phyloP scores from a whole-genome alignment of 2,329 filamentous ascomycete species.

The Ceratocystis cubensis region DNA sequence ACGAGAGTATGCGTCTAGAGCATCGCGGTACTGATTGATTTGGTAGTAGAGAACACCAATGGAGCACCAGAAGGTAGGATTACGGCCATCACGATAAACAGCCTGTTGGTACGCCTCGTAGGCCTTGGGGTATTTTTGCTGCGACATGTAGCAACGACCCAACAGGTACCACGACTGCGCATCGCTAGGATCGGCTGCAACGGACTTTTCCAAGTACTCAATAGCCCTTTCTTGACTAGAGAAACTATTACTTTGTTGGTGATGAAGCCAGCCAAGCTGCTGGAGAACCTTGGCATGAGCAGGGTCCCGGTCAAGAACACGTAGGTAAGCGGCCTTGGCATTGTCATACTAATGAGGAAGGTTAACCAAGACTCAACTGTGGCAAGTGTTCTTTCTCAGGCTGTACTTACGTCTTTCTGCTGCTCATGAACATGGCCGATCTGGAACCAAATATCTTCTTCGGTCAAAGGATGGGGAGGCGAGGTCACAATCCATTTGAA shows the following conservation, averaged over 20 bases:
- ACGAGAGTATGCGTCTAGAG: constrained; percentile 90
- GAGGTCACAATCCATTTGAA: constrained; percentile 97
- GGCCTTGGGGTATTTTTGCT: constrained; percentile 96
- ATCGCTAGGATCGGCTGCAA: constrained; percentile 82
- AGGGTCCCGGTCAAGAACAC: constrained; percentile 86
- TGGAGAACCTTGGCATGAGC: constrained; percentile 97
- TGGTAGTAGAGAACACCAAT: constrained; percentile 98
- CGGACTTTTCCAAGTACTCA: constrained; percentile 93
- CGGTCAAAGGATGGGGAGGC: constrained; percentile 79
- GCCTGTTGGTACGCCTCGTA: constrained; percentile 98
- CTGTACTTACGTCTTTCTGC: constrained; percentile 77
- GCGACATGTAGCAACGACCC: constrained; percentile 97
- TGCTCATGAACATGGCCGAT: constrained; percentile 98
- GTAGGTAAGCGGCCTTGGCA: constrained; percentile 82
- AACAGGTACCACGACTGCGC: constrained; percentile 98
- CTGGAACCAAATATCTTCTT: constrained; percentile 99
- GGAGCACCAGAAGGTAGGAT: constrained; percentile 98
- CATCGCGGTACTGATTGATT: constrained; percentile 98
- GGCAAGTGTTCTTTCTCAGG: not conserved
- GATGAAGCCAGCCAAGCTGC: constrained; percentile 93
- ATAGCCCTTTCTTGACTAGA: constrained; percentile 91
- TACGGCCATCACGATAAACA: constrained; percentile 92
- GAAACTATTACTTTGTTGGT: constrained; percentile 87
- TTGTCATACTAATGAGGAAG: constrained; percentile 61
- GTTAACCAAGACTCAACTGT: constrained; percentile 22